These are phyloP conservation scores for Acacia confusa DNA, from an alignment of 306 rosid species.

Conservation along the genomic window DNA sequence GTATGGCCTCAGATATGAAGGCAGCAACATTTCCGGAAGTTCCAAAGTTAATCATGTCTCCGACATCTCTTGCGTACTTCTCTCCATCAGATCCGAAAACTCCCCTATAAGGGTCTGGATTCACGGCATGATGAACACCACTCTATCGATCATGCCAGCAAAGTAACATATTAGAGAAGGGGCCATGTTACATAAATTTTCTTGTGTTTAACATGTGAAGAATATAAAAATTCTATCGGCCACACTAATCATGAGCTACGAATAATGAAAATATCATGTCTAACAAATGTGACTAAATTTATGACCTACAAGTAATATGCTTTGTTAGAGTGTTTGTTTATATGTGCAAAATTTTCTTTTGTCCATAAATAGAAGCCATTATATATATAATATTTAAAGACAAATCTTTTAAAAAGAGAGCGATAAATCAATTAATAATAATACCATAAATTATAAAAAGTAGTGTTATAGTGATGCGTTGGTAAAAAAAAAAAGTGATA, in stretches of 20 bases:
- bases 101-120: constrained; percentile 93
- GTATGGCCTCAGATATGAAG: constrained; percentile 80
- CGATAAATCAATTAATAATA: too few species aligned
- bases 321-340: not conserved
- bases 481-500: too few species aligned
- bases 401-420: not conserved
- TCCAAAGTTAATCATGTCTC: constrained; percentile 72
- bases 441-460: not conserved
- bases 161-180: not conserved
- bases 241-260: not conserved
- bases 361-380: not conserved
- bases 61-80: constrained; percentile 79
- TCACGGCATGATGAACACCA: constrained; percentile 82
- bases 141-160: constrained; percentile 45
- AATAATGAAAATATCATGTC: not conserved
- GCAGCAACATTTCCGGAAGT: constrained; percentile 80
- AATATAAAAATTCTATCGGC: not conserved
- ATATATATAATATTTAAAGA: too few species aligned
- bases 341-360: not conserved
- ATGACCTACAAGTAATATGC: not conserved
- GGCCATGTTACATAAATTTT: not conserved
- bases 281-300: not conserved
- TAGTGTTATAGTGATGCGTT: not conserved
- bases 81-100: constrained; percentile 82
- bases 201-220: not conserved